These are phyloP conservation scores for Xylaria flabelliformis DNA, from an alignment of 495 filamentous ascomycete species.

Conservation along the genomic window DNA sequence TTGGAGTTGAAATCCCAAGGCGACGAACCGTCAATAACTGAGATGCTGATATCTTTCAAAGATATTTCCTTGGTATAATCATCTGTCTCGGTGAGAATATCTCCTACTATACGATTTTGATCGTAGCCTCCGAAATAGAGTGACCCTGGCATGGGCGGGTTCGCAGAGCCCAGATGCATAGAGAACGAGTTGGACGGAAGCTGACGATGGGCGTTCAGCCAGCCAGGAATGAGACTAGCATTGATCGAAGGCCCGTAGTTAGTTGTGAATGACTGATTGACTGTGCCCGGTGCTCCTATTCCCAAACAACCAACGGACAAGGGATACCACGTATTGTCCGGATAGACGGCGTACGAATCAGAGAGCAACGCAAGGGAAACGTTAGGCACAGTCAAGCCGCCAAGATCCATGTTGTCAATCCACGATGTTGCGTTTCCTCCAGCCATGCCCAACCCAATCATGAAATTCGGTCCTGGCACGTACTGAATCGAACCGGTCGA, in stretches of 20 bases:
- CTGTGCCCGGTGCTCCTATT: constrained; percentile 40
- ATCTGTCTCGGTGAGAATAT: constrained; percentile 38
- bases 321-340: constrained; percentile 44
- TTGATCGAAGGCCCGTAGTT: constrained; percentile 36
- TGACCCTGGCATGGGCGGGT: constrained; percentile 48
- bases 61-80: constrained; percentile 41
- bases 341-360: constrained; percentile 37
- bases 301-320: constrained; percentile 44
- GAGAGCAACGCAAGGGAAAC: constrained; percentile 36
- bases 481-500: constrained; percentile 32
- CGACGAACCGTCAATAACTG: constrained; percentile 49
- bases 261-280: constrained; percentile 42
- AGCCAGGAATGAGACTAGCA: constrained; percentile 43
- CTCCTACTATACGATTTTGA: constrained; percentile 47
- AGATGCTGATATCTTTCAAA: constrained; percentile 52
- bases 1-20: constrained; percentile 48
- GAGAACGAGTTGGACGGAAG: constrained; percentile 58
- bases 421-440: constrained; percentile 33
- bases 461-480: constrained; percentile 31
- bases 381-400: constrained; percentile 31
- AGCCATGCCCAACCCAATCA: constrained; percentile 31
- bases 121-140: constrained; percentile 61
- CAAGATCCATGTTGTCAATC: constrained; percentile 36
- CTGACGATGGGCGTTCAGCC: constrained; percentile 41
- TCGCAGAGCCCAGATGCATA: constrained; percentile 60